Conservation (phyloP, 305 asterid species). For the Plantago lanceolata region DNA sequence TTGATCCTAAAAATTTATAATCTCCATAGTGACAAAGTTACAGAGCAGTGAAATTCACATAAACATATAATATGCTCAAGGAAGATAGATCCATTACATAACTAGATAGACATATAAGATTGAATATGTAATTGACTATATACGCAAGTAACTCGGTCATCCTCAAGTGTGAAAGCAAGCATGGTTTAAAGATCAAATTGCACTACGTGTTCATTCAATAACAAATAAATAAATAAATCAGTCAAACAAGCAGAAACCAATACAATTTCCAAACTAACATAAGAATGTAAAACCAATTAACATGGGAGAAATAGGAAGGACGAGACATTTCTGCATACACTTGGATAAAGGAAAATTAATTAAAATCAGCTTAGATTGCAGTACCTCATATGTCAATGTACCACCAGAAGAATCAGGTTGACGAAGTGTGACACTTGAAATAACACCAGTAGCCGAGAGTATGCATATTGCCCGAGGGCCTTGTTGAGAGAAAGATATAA, state of each 20-base stretch:
- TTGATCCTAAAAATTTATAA: too few relatives aligned
- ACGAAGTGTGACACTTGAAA: constrained; percentile 86
- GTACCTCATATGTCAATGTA: constrained; percentile 87
- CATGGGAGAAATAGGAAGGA: not conserved
- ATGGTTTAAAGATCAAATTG: not conserved
- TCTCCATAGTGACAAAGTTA: too few relatives aligned
- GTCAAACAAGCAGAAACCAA: not conserved
- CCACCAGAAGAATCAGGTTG: constrained; percentile 98
- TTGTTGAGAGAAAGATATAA: constrained; percentile 82
- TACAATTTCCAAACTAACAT: not conserved
- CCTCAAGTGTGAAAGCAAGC: not conserved
- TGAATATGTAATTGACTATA: not conserved
- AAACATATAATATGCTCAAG: too few relatives aligned
- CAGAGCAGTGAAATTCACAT: too few relatives aligned
- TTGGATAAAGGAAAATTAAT: not conserved
- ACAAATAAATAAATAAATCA: not conserved
- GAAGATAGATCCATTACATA: not conserved
- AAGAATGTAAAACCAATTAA: not conserved
- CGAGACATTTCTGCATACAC: not conserved
- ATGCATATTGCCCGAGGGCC: constrained; percentile 92
- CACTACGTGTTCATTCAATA: not conserved
- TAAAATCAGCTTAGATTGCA: constrained; percentile 12
- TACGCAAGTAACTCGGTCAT: not conserved
- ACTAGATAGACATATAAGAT: too few relatives aligned
- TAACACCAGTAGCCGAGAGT: constrained; percentile 79